Evolutionary conservation across 1,284 basidiomycete species (phyloP), one percentile per base, ranked within the genome.

Genomic region (Sanghuangporus weigelae): DNA sequence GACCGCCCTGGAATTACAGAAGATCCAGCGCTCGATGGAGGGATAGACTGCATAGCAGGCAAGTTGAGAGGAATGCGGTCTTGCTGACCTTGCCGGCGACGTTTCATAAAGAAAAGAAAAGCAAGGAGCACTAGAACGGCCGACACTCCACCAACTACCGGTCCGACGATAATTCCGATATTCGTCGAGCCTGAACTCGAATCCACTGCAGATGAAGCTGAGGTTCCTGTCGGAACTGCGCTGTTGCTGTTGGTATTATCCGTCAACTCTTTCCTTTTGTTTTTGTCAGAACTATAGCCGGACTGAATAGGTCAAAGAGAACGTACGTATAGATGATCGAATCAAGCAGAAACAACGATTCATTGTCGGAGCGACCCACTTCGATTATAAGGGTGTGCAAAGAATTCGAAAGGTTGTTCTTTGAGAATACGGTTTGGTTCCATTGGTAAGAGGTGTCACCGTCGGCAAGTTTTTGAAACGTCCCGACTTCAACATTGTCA

Each of bases 311-410:
- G 7, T 21, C 12, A 40, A 42, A 14, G 3, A 48, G 50, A 49
- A 39, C 62, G 7, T 57, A 65, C 63, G 63, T 61, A 42, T 65
- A 65, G 19, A 62, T 57, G 54, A 65, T 62, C 8, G 49, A 44
- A 39, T 65, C 63, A 1, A 65, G 55, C 42, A 65, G n/a, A 12
- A 65, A 21, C 1, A 61, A 10, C 14, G 53, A 42, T 38, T 57
- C 57, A 6, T 56, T 26, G 3, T 42, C 54, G 7, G 31, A 26
- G 51, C 31, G 26, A 2, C 63, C 63, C 7, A 23, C 44, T 19
- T 61, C 59, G 40, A 65, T 48, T 6, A 53, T 42, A 10, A 65
- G 4, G 6, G 53, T 65, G 40, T 65, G 63, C 51, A 42, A 19
- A 2, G 16, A 16, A 40, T 59, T 57, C 36, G 51, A 5, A 21